Percentiles rank a stretch among this genome's conserved stretches.
Evolutionary conservation across 2,329 filamentous ascomycete genomes (phyloP).

Genomic region (Aspergillus brasiliensis): DNA sequence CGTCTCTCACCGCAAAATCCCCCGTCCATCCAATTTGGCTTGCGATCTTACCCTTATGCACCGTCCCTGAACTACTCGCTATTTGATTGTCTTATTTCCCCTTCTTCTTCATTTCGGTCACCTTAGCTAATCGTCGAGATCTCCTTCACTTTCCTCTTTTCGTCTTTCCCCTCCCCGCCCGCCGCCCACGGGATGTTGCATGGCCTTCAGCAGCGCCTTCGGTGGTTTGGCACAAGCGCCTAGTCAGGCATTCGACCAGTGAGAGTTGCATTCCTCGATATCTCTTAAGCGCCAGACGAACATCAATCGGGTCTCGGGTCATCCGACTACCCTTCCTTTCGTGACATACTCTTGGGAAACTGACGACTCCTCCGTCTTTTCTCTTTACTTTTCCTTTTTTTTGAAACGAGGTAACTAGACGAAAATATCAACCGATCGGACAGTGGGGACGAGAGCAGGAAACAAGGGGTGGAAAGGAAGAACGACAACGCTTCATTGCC

Average conservation of each 20-base stretch:
- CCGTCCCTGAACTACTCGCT: slow-evolving; percentile 15
- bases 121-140: slow-evolving; percentile 1
- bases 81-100: background rate
- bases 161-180: slow-evolving; percentile 4
- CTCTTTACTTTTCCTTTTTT: slow-evolving; percentile 6
- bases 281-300: slow-evolving; percentile 37
- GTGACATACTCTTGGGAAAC: slow-evolving; percentile 1
- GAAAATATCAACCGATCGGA: slow-evolving; percentile 15
- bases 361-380: background rate
- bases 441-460: slow-evolving; percentile 11
- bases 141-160: slow-evolving; percentile 6
- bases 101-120: background rate
- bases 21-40: slow-evolving; percentile 1
- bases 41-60: slow-evolving; percentile 17
- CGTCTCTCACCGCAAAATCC: slow-evolving; percentile 25
- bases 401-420: slow-evolving; percentile 29
- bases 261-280: slow-evolving; percentile 22
- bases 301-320: slow-evolving; percentile 5
- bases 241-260: slow-evolving; percentile 28
- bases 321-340: slow-evolving; percentile 4
- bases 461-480: slow-evolving; percentile 17
- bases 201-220: slow-evolving; percentile 21
- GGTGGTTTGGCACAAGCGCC: slow-evolving; percentile 34
- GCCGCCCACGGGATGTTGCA: slow-evolving; percentile 29
- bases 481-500: slow-evolving; percentile 16